These are phyloP conservation scores for Haplosporangium gracile DNA, from an alignment of 192 early-diverging fungal genomes.

Conservation along the genomic window DNA sequence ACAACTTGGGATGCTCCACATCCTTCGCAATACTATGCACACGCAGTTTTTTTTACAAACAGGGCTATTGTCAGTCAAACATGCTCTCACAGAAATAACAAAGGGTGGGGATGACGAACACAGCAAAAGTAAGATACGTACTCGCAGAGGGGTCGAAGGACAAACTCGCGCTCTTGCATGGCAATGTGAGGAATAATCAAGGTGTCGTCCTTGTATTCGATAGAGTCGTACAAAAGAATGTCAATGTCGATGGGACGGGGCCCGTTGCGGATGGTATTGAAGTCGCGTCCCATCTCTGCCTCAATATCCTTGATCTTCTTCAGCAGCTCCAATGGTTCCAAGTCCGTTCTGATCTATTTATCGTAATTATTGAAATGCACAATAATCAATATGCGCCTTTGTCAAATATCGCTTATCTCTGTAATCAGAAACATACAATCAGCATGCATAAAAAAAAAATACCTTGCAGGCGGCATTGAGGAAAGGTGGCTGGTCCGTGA, in stretches of 20 bases:
- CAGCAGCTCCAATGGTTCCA: constrained; percentile 82
- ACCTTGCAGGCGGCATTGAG: constrained; percentile 92
- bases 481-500: constrained; percentile 90
- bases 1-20: constrained; percentile 90
- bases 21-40: constrained; percentile 82
- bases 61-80: not conserved
- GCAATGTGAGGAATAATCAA: constrained; percentile 92
- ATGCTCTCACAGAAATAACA: not conserved
- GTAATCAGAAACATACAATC: not conserved
- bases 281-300: constrained; percentile 79
- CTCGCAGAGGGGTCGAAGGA: constrained; percentile 94
- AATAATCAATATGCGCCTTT: not conserved
- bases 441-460: constrained; percentile 15
- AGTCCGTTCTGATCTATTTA: constrained; percentile 75
- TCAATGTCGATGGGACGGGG: constrained; percentile 97
- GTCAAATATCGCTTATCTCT: not conserved
- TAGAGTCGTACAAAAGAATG: constrained; percentile 92
- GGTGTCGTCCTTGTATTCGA: constrained; percentile 68
- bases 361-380: not conserved
- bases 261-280: constrained; percentile 77
- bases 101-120: not conserved
- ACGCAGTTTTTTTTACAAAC: not conserved
- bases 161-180: constrained; percentile 95
- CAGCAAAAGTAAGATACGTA: constrained; percentile 55
- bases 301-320: constrained; percentile 89